phyloP scores from a whole-genome alignment of 345 rosid genomes.

The Euclidium syriacum region DNA sequence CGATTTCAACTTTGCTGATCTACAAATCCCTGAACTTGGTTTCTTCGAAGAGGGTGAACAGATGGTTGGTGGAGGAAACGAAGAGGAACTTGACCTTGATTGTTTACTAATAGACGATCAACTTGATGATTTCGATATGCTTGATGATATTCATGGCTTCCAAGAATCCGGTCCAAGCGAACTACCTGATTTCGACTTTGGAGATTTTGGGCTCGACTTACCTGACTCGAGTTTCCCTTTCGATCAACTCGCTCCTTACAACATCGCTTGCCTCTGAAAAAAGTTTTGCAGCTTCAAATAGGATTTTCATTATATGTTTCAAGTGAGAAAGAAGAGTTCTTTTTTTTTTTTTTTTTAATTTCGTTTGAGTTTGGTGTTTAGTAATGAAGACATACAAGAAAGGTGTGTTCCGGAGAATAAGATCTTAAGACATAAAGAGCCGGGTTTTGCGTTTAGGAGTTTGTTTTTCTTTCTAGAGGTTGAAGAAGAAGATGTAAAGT shows the following conservation, averaged over 20 bases:
- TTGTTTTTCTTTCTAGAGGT: neutral
- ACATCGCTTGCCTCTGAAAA: conserved; percentile 54
- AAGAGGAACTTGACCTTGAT: conserved; percentile 38
- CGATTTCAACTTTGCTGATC: conserved; percentile 28
- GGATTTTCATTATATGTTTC: conserved; percentile 14
- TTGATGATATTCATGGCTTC: conserved; percentile 52
- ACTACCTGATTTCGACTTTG: conserved; percentile 74
- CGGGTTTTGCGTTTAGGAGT: conserved; percentile 26
- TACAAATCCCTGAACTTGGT: conserved; percentile 42
- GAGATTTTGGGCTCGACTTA: conserved; percentile 40
- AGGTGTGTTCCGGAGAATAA: conserved; percentile 26
- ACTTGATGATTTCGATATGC: conserved; percentile 41
- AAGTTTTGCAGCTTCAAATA: conserved; percentile 82
- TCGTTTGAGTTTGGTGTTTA: neutral
- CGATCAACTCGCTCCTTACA: conserved; percentile 31
- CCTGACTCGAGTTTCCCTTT: conserved; percentile 40
- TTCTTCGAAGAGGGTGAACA: conserved; percentile 43
- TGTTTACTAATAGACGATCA: conserved; percentile 40
- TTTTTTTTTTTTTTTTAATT: neutral
- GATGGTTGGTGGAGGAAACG: conserved; percentile 26
- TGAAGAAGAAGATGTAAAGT: neutral
- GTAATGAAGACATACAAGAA: conserved; percentile 6
- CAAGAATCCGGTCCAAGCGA: conserved; percentile 41
- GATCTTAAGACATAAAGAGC: conserved; percentile 22
- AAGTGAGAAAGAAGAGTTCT: conserved; percentile 3